Evolutionary conservation across 108 stramenopile species (phyloP).

Genomic region (Conticribra weissflogii): DNA sequence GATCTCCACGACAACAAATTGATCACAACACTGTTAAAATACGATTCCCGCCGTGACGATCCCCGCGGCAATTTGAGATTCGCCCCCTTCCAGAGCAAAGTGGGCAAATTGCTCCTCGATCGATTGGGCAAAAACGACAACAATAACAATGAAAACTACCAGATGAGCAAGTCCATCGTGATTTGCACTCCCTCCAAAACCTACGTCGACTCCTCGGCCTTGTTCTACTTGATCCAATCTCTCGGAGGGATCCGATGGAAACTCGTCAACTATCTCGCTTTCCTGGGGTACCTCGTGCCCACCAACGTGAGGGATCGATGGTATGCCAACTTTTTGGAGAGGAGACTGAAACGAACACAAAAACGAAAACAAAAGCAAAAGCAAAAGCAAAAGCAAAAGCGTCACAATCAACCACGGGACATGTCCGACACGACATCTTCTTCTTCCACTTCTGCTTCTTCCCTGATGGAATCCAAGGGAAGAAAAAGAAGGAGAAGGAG

Average conservation of each 20-base stretch:
- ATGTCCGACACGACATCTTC: too few relatives aligned
- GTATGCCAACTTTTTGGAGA: too few relatives aligned
- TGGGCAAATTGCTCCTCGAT: constrained; percentile 34
- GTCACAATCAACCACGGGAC: too few relatives aligned
- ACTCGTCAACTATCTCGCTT: constrained; percentile 22
- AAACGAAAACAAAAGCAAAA: too few relatives aligned
- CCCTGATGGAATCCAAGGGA: constrained; percentile 23
- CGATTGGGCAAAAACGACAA: constrained; percentile 28
- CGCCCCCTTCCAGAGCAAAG: constrained; percentile 42
- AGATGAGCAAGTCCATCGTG: constrained; percentile 34
- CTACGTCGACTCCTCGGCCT: constrained; percentile 38
- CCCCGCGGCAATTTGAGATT: constrained; percentile 31
- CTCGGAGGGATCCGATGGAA: constrained; percentile 16
- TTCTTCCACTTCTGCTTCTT: too few relatives aligned
- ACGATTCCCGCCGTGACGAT: constrained; percentile 17
- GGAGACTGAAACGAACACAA: too few relatives aligned
- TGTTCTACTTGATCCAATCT: constrained; percentile 28
- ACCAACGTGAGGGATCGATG: constrained; percentile 12
- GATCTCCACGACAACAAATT: constrained; percentile 27
- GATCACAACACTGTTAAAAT: constrained; percentile 33
- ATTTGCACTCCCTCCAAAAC: constrained; percentile 26
- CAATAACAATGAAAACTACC: constrained; percentile 1
- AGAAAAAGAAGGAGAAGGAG: too few relatives aligned
- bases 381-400: too few relatives aligned
- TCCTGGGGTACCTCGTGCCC: constrained; percentile 24